Evolutionary conservation across 768 basidiomycete species (phyloP), one percentile per base, ranked within the genome.

Genomic region (Butyriboletus loyo): DNA sequence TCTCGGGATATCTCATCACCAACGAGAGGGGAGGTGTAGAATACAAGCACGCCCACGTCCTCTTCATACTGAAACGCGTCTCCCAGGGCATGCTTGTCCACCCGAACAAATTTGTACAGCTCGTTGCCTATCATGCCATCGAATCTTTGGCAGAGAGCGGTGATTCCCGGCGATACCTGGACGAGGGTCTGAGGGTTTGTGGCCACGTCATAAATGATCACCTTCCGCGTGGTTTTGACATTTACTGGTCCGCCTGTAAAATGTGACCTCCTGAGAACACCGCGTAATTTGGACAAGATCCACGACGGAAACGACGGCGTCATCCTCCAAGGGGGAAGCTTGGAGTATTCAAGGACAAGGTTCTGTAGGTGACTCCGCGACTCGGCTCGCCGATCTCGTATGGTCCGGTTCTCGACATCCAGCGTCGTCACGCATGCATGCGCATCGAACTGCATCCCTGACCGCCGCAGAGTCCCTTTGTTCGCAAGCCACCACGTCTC

Each of bases 401-500:
- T 37, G 22, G 7, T 9, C 3, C 4, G 2, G 11, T 53, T 38
- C 3, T 34, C 8, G 14, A 13, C 4, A 4, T 66, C 25, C 21
- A 54, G 10, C 17, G 57, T 49, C n/a, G 56, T 48, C 10, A 58
- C 37, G 27, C 56, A 58, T 3, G 55, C 49, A 19, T 58, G 49
- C 1, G 27, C 71, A 10, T 64, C 44, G 7, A 73, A 72, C 21
- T 39, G 15, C 58, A 75, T 75, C 3, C 59, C 60, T 13, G 59
- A 49, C 1, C 21, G 30, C 19, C 45, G 57, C 39, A 75, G 70
- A 0, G 22, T 27, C 10, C 27, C 30, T 32, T 67, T 48, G 44
- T 75, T 74, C 24, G 27, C 28, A 4, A 11, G 8, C 67, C 66
- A 67, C 66, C 67, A 67, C 7, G 42, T 39, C 31, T 67, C 62